Base-by-base conservation (phyloP, 2,329 filamentous ascomycete species). In the Calonectria hawksworthii region DNA sequence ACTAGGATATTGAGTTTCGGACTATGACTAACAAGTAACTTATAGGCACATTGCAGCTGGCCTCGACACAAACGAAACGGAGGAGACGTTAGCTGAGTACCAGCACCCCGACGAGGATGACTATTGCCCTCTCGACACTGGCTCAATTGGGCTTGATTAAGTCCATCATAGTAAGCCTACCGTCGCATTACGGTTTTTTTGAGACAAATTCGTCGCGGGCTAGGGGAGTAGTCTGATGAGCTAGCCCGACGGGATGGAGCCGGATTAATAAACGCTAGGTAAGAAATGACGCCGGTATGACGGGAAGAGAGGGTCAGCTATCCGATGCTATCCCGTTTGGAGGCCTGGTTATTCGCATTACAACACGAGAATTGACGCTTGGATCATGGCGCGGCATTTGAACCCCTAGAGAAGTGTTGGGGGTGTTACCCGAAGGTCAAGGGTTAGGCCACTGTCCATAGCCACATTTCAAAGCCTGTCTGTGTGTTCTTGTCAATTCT, bases 21-120 rank as follows among this genome's bases (percentile, higher is more conserved):
- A 63, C 59, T 36, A 52, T 38, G 68, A 63, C 59, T 36, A 52
- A 21, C 26, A 4, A 36, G 21, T 6, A 4, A 18, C 23, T 18
- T 3, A n/a, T 16, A 76, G 74, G 30, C 68, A 76, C 26, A 41
- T 76, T 18, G 72, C 68, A n/a, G 74, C 74, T 28, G 74, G 74
- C 0, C 30, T 76, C 38, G 74, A 76, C 32, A 70, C 64, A 4
- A 66, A 75, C 28, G 74, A 75, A 41, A 75, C 74, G 0, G 74
- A 75, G 38, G 74, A 75, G 50, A 75, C 74, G n/a, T 54, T 75
- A 16, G 70, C 67, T 44, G 71, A 75, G 18, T 75, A 74, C 44
- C 54, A 74, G 3, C 71, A 75, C 16, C 74, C 74, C 14, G 74
- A 75, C 54, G 74, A 75, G 47, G 74, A 75, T 26, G 74, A 75